A percentile compares a stretch with the other conserved stretches of the same genome.
Conservation (phyloP, 495 filamentous ascomycete genomes). For the Geoglossum glabrum region DNA sequence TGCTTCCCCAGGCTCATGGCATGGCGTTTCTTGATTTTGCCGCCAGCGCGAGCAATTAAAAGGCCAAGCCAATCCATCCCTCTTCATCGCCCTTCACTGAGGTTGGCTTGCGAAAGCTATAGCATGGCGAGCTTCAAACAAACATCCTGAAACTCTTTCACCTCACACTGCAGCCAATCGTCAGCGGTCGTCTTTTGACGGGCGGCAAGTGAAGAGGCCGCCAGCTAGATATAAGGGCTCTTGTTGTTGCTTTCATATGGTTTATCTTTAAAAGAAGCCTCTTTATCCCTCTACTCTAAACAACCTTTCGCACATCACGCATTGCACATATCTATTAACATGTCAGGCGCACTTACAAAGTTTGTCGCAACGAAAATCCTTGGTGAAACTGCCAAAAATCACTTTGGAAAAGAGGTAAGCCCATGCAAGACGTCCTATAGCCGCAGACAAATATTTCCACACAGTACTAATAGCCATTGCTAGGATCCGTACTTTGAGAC, state of each 20-base stretch:
- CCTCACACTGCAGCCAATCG: neutral
- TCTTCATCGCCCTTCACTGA: neutral
- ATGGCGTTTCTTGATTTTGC: neutral
- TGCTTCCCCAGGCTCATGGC: neutral
- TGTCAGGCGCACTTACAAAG: neutral
- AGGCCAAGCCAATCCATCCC: neutral
- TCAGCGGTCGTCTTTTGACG: neutral
- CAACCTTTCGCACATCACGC: too few relatives aligned
- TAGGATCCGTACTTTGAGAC: slow-evolving; percentile 58
- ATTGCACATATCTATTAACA: neutral
- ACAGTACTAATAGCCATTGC: neutral
- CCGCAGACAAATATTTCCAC: neutral
- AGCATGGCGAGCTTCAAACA: neutral
- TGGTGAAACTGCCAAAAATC: slow-evolving; percentile 41
- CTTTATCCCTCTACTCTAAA: neutral
- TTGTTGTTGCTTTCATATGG: neutral
- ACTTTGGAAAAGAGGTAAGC: slow-evolving; percentile 46
- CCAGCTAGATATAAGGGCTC: neutral
- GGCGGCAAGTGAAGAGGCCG: neutral
- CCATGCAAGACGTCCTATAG: neutral
- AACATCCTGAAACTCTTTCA: neutral
- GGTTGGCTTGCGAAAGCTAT: neutral
- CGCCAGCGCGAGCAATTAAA: neutral
- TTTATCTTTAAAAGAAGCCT: neutral
- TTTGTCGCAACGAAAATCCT: slow-evolving; percentile 42